Conservation (phyloP, 306 rosid species). For the Crataegus laevigata region DNA sequence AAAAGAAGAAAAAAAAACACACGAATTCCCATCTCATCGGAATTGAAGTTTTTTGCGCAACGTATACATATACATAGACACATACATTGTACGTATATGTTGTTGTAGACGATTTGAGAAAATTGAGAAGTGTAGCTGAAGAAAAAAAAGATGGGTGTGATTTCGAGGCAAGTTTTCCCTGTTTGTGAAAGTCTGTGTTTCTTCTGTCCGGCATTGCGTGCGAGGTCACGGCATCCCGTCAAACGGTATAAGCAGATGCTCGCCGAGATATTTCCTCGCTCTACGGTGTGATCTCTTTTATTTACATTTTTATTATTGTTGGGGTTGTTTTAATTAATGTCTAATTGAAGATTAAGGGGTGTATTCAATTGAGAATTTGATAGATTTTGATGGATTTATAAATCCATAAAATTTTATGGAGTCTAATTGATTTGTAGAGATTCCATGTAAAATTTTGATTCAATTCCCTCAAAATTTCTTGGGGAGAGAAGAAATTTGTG, state of each 20-base stretch:
- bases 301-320: neutral
- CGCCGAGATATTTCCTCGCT: constrained; percentile 67
- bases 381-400: too few relatives aligned
- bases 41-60: neutral
- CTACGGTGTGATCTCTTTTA: constrained; percentile 31
- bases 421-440: too few relatives aligned
- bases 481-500: too few relatives aligned
- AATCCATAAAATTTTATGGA: too few relatives aligned
- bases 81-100: neutral
- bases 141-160: constrained; percentile 36
- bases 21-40: neutral
- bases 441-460: too few relatives aligned
- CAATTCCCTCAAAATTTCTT: too few relatives aligned
- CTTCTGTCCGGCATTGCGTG: constrained; percentile 69
- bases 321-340: neutral
- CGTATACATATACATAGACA: neutral
- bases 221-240: constrained; percentile 75
- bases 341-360: neutral
- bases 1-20: too few relatives aligned
- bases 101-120: neutral
- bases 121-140: neutral
- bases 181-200: constrained; percentile 73
- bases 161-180: constrained; percentile 68
- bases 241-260: constrained; percentile 75
- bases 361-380: too few relatives aligned